Base-by-base conservation (phyloP, 768 basidiomycete species). In the Mycena maculata region DNA sequence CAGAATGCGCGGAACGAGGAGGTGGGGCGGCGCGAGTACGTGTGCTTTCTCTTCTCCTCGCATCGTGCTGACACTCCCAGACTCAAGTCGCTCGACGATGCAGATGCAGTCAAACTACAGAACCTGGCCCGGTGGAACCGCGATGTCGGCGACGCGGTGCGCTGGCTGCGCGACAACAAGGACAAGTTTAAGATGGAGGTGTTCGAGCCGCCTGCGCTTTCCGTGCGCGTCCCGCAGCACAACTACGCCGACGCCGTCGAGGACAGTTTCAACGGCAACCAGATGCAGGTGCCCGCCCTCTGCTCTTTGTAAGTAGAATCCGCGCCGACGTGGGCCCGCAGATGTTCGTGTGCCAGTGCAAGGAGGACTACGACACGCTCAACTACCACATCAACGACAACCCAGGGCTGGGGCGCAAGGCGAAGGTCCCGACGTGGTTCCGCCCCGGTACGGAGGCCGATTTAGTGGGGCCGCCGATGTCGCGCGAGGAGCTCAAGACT, bases 261-360 rank as follows among this genome's bases (percentile, higher is more conserved):
- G 75, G 83, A 88, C 0, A 90, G 89, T 56, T 89, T 97, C 72
- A 85, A 72, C 63, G 72, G 60, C 13, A 81, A 80, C 49, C 87
- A 90, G 63, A 73, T 96, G 68, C 89, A 85, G 84, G 96, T 95
- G 45, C 54, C 82, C 73, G 41, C 52, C 22, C 4, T 36, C n/a
- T n/a, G n/a, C n/a, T n/a, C n/a, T n/a, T n/a, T n/a, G n/a, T n/a
- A n/a, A n/a, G n/a, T n/a, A n/a, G n/a, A n/a, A n/a, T n/a, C n/a
- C n/a, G n/a, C n/a, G n/a, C n/a, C n/a, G n/a, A n/a, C n/a, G n/a
- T n/a, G n/a, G n/a, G 48, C 58, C 54, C 11, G 23, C 70, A 97
- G 96, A 93, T 90, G 0, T 92, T 99, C 76, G 89, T 99, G 9
- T 87, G 90, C 20, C 93, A 95, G 76, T 90, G 88, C 70, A 85